Conservation (phyloP, 2,329 filamentous ascomycete species). For the Sporothrix globosa region DNA sequence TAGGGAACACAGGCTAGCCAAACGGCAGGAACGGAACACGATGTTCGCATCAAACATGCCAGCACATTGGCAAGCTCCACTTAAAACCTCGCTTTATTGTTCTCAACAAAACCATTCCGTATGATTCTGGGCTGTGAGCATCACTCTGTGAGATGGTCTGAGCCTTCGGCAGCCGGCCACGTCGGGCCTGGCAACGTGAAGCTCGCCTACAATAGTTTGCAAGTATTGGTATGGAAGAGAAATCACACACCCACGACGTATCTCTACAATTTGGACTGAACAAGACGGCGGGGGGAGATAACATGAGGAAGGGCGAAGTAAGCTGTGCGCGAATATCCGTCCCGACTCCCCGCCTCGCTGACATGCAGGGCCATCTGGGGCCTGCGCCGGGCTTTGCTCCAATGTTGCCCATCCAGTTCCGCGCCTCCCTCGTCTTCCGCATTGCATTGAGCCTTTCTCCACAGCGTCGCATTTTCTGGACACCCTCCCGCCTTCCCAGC, state of each 20-base stretch:
- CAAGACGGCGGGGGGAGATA: no score
- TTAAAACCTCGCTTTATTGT: not conserved
- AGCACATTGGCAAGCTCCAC: not conserved
- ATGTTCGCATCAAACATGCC: not conserved
- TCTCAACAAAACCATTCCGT: not conserved
- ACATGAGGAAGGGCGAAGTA: no score
- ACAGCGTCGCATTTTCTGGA: constrained; percentile 27
- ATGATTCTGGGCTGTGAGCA: no score
- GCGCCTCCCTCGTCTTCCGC: constrained; percentile 11
- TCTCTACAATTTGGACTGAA: no score
- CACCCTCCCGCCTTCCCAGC: constrained; percentile 10
- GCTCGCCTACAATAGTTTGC: no score
- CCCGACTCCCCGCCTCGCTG: not conserved
- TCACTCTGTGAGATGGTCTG: no score
- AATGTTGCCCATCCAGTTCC: constrained; percentile 1
- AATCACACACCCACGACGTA: no score
- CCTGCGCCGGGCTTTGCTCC: not conserved
- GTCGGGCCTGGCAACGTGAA: not conserved
- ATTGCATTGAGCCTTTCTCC: not conserved
- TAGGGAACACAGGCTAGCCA: not conserved
- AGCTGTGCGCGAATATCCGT: constrained; percentile 1
- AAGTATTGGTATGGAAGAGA: no score
- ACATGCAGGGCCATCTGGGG: not conserved
- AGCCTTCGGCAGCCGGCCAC: constrained; percentile 9
- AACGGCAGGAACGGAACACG: constrained; percentile 14